Conservation (phyloP, 805 yeast species). For the Lipomyces yamadae region DNA sequence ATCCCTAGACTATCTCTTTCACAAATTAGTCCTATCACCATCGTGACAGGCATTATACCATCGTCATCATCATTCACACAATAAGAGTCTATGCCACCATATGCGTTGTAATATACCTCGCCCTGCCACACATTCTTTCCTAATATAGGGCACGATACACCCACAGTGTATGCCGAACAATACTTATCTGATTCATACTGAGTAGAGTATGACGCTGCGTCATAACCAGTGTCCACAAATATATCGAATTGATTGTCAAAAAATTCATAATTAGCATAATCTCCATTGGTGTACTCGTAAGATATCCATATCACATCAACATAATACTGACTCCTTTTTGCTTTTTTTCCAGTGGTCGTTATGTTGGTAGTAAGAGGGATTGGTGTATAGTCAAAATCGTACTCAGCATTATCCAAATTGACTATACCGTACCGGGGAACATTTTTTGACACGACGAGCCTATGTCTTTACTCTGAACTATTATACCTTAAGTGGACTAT, state of each 20-base stretch:
- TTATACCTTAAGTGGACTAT: neutral
- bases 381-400: neutral
- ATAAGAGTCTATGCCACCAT: neutral
- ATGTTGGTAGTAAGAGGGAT: too few relatives aligned
- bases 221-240: neutral
- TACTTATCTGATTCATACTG: neutral
- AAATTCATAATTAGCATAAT: neutral
- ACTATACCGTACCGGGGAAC: too few relatives aligned
- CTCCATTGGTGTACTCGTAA: neutral
- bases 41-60: neutral
- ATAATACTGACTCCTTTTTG: neutral
- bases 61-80: neutral
- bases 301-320: neutral
- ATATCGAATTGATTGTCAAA: neutral
- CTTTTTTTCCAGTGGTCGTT: neutral
- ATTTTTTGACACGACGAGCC: too few relatives aligned
- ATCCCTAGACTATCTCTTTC: too few relatives aligned
- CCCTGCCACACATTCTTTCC: slow-evolving; percentile 4
- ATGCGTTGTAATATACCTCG: neutral
- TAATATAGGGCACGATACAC: neutral
- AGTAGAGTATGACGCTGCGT: neutral
- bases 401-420: neutral
- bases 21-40: neutral
- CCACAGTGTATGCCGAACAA: neutral
- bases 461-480: too few relatives aligned